These are phyloP conservation scores for Amanita molliuscula DNA, from an alignment of 768 basidiomycete species.

Conservation along the genomic window DNA sequence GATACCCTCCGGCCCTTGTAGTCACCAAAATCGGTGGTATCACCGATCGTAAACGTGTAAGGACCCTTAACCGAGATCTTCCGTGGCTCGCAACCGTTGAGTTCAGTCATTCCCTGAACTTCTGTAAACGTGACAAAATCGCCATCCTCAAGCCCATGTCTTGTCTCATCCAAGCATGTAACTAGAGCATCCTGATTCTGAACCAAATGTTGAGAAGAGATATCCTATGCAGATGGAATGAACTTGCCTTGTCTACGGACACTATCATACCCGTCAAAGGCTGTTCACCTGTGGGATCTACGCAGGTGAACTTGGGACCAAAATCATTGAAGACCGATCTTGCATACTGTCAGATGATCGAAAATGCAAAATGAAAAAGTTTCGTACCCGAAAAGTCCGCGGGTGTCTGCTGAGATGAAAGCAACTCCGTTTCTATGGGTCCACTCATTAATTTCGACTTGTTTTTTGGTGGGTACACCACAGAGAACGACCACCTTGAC, in stretches of 20 bases:
- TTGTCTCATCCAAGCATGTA: constrained; percentile 92
- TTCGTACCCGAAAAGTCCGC: constrained; percentile 86
- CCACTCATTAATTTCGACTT: constrained; percentile 94
- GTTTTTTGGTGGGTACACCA: constrained; percentile 65
- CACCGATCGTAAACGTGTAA: constrained; percentile 94
- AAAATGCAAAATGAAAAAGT: not conserved
- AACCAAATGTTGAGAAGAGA: not conserved
- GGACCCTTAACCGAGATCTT: constrained; percentile 93
- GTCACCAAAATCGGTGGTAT: constrained; percentile 65
- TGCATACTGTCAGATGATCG: constrained; percentile 2
- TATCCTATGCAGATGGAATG: constrained; percentile 3
- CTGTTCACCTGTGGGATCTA: constrained; percentile 97
- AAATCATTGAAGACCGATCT: constrained; percentile 97
- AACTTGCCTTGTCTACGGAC: constrained; percentile 69
- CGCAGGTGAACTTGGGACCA: constrained; percentile 87
- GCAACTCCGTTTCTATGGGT: constrained; percentile 82
- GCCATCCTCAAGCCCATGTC: constrained; percentile 98
- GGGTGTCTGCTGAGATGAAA: constrained; percentile 87
- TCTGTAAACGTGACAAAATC: constrained; percentile 96
- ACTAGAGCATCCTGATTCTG: constrained; percentile 87
- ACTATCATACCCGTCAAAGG: constrained; percentile 93
- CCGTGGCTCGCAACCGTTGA: constrained; percentile 86
- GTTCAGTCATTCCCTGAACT: constrained; percentile 87
- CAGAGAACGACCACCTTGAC: constrained; percentile 82
- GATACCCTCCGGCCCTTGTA: constrained; percentile 86